Percentiles rank a stretch among this genome's conserved stretches.
phyloP scores from a whole-genome alignment of 176 grass and related monocot genomes.

The Thinopyrum elongatum region DNA sequence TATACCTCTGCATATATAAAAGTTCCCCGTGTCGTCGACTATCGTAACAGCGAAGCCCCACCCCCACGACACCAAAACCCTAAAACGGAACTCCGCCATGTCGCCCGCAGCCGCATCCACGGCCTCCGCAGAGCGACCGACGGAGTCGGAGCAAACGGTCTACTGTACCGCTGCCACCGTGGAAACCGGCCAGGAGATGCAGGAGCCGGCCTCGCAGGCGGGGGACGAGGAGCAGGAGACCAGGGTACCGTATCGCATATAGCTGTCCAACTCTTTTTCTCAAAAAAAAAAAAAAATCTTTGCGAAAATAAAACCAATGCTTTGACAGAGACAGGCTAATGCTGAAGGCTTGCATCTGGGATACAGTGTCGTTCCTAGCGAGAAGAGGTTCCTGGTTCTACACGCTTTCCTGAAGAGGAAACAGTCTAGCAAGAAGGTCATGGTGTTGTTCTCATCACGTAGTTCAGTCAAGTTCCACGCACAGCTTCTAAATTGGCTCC shows the following conservation, averaged over 20 bases:
- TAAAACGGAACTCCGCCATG: not conserved
- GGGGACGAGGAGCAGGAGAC: not conserved
- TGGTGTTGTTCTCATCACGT: conserved; percentile 96
- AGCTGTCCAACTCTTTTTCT: not conserved
- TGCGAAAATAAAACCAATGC: conserved; percentile 6
- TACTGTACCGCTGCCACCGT: not conserved
- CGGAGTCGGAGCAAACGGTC: conserved; percentile 21
- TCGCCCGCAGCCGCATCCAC: not conserved
- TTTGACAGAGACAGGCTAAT: conserved; percentile 44
- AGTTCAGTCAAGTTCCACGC: conserved; percentile 84
- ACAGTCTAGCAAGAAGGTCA: conserved; percentile 60
- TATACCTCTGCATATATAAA: no score
- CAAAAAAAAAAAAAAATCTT: not conserved
- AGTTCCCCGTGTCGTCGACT: no score
- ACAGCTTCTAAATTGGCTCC: conserved; percentile 65
- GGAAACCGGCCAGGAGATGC: not conserved
- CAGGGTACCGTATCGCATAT: conserved; percentile 6
- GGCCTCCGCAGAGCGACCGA: not conserved
- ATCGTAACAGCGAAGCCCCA: not conserved
- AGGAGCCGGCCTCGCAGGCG: not conserved
- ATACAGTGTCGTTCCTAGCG: conserved; percentile 75
- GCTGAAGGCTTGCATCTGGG: conserved; percentile 79
- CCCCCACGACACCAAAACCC: not conserved
- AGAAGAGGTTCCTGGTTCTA: conserved; percentile 75
- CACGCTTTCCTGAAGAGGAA: conserved; percentile 89